Evolutionary conservation across 441 rosid genomes (phyloP).

Genomic region (Theobroma grandiflorum): DNA sequence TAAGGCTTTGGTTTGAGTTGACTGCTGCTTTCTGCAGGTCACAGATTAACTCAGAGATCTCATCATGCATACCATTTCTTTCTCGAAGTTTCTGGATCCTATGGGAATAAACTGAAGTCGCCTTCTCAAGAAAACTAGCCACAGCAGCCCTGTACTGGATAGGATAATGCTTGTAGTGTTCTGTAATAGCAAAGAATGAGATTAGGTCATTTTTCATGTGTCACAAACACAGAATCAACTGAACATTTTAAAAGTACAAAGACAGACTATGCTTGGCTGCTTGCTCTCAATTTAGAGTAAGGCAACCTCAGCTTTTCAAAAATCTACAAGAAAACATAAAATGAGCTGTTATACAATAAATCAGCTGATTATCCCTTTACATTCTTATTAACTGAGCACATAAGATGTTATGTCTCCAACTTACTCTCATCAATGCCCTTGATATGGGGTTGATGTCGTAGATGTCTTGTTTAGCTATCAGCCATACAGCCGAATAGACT

Average conservation of each 20-base stretch:
- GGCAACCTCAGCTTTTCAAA: not conserved
- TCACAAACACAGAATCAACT: not conserved
- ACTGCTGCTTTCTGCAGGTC: constrained; percentile 92
- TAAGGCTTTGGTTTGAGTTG: constrained; percentile 84
- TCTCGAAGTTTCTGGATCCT: constrained; percentile 71
- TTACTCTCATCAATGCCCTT: constrained; percentile 5
- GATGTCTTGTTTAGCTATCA: not conserved
- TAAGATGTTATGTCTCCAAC: not conserved
- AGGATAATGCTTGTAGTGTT: constrained; percentile 80
- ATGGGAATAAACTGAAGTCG: constrained; percentile 56
- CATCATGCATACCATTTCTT: constrained; percentile 62
- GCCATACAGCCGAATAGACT: constrained; percentile 5
- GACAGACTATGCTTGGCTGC: not conserved
- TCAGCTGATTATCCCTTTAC: not conserved
- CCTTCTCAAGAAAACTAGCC: constrained; percentile 71
- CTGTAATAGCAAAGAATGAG: constrained; percentile 52
- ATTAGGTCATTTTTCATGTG: constrained; percentile 15
- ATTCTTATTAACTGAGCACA: not conserved
- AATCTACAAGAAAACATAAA: not conserved
- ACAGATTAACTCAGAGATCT: constrained; percentile 80
- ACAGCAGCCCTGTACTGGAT: constrained; percentile 79
- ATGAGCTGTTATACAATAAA: not conserved
- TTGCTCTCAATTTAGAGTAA: not conserved
- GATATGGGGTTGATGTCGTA: not conserved
- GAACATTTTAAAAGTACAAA: not conserved